Evolutionary conservation across 805 yeast species (phyloP), one percentile per base, ranked within the genome.

Genomic region (Peterozyma xylosa): DNA sequence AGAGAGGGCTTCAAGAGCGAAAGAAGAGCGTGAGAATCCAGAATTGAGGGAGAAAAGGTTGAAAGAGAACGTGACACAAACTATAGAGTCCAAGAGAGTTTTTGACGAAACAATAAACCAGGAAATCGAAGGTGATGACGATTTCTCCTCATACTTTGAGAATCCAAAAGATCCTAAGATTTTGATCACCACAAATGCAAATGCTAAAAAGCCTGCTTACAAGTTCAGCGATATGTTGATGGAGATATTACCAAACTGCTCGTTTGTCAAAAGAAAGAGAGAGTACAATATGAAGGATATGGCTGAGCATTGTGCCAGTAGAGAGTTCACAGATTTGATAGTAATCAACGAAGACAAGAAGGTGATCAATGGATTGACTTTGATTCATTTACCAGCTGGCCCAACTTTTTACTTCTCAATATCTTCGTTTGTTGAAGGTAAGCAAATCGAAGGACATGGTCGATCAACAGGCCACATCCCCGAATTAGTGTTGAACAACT

Each of bases 301-400:
- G 76, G 88, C 95, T 11, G 78, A 79, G 46, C 79, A 80, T 53
- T 86, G 96, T 62, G 60, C 79, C 35, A 86, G 85, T 57, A 70
- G 98, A 58, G 91, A 82, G 16, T 93, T 75, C 65, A 90, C 97
- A 0, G 96, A 90, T 58, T 67, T 93, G 55, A 68, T 93, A 30
- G 89, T 93, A 40, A 78, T 93, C 48, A 93, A 93, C 60, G 99
- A 93, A 64, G 96, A 88, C 65, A 90, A 90, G 64, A 93, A 91
- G 63, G 75, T 74, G 50, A 95, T 93, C 34, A 90, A 86, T 42
- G 99, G 99, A 2, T 66, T 93, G 46, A 88, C 98, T 1, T 86
- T 93, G 57, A 83, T 93, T 45, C 96, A 93, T 66, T 71, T 93
- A 47, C 99, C 99, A 9, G 86, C 76, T 38, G 99, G 99, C 1